A percentile compares a stretch with the other conserved stretches of the same genome.
Conservation (phyloP, 73 alveolate species). For the Paramecium caudatum region DNA sequence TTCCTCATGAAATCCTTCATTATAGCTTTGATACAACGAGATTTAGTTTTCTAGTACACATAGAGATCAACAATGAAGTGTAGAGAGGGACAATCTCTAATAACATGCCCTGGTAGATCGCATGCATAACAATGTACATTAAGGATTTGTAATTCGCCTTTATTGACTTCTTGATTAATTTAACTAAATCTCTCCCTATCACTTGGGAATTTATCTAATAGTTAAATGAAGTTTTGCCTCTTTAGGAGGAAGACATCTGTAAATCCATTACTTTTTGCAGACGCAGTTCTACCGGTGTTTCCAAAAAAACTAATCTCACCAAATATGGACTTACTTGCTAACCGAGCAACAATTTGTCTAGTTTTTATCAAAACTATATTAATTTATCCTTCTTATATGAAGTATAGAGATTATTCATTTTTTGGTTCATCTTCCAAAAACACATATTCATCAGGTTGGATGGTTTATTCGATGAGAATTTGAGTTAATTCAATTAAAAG, state of each 20-base stretch:
- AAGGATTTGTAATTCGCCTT: neutral
- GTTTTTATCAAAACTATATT: slow-evolving; percentile 75
- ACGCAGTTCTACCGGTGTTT: slow-evolving; percentile 76
- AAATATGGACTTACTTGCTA: slow-evolving; percentile 53
- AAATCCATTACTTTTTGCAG: slow-evolving; percentile 76
- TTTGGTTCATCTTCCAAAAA: slow-evolving; percentile 90
- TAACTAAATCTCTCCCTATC: slow-evolving; percentile 8
- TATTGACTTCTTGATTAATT: slow-evolving; percentile 11
- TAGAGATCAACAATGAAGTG: slow-evolving; percentile 47
- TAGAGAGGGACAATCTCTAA: slow-evolving; percentile 59
- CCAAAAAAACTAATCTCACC: slow-evolving; percentile 83
- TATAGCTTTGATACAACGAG: neutral
- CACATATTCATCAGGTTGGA: slow-evolving; percentile 88
- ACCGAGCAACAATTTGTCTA: slow-evolving; percentile 30
- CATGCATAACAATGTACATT: slow-evolving; percentile 60
- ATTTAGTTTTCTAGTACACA: slow-evolving; percentile 11
- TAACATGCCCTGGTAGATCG: slow-evolving; percentile 63
- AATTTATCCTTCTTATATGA: slow-evolving; percentile 89
- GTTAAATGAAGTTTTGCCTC: neutral
- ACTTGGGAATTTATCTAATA: slow-evolving; percentile 18
- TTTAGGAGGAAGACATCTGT: slow-evolving; percentile 22
- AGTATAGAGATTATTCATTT: slow-evolving; percentile 83
- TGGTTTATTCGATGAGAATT: slow-evolving; percentile 85
- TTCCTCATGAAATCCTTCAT: slow-evolving; percentile 41
- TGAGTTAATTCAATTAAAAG: slow-evolving; percentile 74